Evolutionary conservation across 805 yeast genomes (phyloP).

Genomic region (Ogataea sp.): DNA sequence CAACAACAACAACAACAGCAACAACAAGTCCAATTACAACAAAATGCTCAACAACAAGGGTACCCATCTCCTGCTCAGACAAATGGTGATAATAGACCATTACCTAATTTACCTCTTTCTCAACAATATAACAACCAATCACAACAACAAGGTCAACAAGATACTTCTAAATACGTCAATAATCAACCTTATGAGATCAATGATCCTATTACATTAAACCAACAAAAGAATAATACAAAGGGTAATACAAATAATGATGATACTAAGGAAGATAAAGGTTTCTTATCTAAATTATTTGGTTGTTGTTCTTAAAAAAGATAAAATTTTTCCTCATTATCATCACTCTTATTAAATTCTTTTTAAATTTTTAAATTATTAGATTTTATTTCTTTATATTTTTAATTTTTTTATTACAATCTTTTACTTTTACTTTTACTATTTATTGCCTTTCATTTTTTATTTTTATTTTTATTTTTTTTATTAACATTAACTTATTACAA

Average conservation of each 20-base stretch:
- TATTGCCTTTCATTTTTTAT: neutral
- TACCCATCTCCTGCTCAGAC: no score
- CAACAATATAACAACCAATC: conserved; percentile 8
- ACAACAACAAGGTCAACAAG: conserved; percentile 10
- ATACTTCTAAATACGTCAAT: conserved; percentile 5
- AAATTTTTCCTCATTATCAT: neutral
- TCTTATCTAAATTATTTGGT: conserved; percentile 16
- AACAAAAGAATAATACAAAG: conserved; percentile 7
- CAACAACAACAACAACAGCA: conserved; percentile 2
- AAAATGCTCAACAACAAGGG: conserved; percentile 10
- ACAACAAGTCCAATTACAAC: conserved; percentile 7
- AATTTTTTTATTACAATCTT: neutral
- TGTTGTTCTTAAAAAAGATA: conserved; percentile 9
- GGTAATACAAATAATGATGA: conserved; percentile 7
- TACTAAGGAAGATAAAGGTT: conserved; percentile 19
- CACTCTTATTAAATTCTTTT: neutral
- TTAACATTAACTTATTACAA: neutral
- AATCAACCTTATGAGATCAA: neutral
- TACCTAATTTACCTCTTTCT: conserved; percentile 25
- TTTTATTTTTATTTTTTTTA: no score
- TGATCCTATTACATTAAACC: conserved; percentile 5
- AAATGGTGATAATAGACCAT: conserved; percentile 24
- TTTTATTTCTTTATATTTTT: neutral
- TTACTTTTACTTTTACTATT: neutral
- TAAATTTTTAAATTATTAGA: no score